Base-by-base conservation (phyloP, 2,329 filamentous ascomycete species). In the Exophiala dermatitidis region DNA sequence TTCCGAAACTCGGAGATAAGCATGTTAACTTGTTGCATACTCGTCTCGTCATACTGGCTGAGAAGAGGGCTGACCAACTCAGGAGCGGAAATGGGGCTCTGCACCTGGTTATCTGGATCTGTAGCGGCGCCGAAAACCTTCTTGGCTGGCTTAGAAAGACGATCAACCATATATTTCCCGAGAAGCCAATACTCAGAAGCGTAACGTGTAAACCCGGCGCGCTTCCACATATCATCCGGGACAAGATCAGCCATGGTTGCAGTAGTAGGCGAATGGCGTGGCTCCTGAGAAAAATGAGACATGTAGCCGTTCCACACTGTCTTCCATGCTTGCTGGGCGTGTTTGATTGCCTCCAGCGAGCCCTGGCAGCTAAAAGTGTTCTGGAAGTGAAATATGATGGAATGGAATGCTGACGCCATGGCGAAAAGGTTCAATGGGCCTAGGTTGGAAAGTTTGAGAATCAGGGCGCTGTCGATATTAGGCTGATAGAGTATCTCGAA, bases 11-110 rank as follows among this genome's bases (percentile, higher is more conserved):
- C 65, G 40, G 63, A 63, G 26, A 71, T 71, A n/a, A 71, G 54
- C 38, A 69, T 65, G 49, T 71, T 71, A 7, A 71, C 64, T 50
- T 72, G 69, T 4, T 65, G 63, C 69, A 71, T 70, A 52, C 69
- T 71, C 0, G 69, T 71, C 50, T 72, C 67, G 51, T 71, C 69
- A 55, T 69, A 71, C 53, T 68, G 62, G 34, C 63, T 60, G 31
- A 70, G 53, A 12, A 70, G 67, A 5, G 66, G 65, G 46, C 68
- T 64, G 28, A 56, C 52, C 1, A 60, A 53, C 33, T 60, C 48
- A 5, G 51, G 52, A 31, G 28, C 47, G 4, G 47, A 29, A 32
- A 50, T 9, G n/a, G 30, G 12, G 19, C 38, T 40, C 36, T 42
- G 37, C n/a, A 10, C 10, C n/a, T 38, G 9, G 26, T 7, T n/a